Percentiles rank a stretch among this genome's conserved stretches.
Evolutionary conservation across 2,329 filamentous ascomycete genomes (phyloP).

Genomic region (Fusarium denticulatum): DNA sequence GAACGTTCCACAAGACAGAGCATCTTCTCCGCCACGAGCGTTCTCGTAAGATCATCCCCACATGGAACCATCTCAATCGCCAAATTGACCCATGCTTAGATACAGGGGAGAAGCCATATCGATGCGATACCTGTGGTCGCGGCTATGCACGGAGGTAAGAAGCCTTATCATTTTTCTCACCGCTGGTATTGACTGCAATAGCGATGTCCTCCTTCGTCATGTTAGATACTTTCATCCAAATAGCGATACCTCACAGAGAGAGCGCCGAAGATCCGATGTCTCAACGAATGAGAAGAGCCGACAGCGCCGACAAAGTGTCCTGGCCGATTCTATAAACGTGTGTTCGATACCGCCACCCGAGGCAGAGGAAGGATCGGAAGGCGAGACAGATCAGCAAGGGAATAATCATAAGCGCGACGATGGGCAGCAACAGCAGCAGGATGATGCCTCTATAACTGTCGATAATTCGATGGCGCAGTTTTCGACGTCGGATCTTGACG

Average conservation of each 20-base stretch:
- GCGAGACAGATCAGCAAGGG: not conserved
- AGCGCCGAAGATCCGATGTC: not conserved
- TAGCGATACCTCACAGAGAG: not conserved
- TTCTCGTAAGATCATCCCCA: not conserved
- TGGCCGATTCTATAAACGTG: not conserved
- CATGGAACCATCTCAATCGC: not conserved
- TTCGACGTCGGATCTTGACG: not conserved
- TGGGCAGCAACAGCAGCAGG: not conserved
- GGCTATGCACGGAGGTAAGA: not conserved
- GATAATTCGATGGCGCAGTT: not conserved
- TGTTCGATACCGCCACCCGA: not conserved
- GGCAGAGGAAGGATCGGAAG: not conserved
- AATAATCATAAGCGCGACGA: not conserved
- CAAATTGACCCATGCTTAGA: not conserved
- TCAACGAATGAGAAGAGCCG: not conserved
- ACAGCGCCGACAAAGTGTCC: not conserved
- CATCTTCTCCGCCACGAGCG: constrained; percentile 2
- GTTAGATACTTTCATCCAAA: not conserved
- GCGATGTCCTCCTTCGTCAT: constrained; percentile 8
- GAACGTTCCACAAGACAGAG: constrained; percentile 1
- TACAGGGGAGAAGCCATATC: constrained; percentile 28
- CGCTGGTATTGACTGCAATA: not conserved
- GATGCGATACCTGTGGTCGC: constrained; percentile 9
- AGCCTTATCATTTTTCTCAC: no score
- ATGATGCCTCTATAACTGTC: fast-evolving